Evolutionary conservation across 148 eudicot species (phyloP).

Genomic region (Nepenthes mirabilis): DNA sequence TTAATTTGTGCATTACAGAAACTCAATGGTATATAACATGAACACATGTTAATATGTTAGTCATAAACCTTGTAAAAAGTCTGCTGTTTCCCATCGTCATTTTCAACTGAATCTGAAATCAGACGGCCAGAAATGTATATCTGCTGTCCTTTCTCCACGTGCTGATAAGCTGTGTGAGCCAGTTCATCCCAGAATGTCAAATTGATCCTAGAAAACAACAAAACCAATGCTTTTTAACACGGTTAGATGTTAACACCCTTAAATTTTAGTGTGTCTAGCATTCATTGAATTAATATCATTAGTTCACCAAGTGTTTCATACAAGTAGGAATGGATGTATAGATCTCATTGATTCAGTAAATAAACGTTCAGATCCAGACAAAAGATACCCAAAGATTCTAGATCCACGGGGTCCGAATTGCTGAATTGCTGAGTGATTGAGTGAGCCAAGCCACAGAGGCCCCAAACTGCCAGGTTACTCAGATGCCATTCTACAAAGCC

Average conservation of each 20-base stretch:
- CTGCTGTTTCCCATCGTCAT: constrained; percentile 76
- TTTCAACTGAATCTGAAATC: constrained; percentile 53
- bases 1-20: neutral
- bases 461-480: too few species aligned
- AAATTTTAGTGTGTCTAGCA: neutral
- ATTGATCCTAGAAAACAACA: constrained; percentile 45
- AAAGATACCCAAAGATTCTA: too few species aligned
- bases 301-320: too few species aligned
- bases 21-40: neutral
- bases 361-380: too few species aligned
- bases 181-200: constrained; percentile 88
- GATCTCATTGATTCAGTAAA: too few species aligned
- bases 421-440: too few species aligned
- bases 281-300: too few species aligned
- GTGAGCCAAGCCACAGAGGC: too few species aligned
- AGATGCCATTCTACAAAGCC: too few species aligned
- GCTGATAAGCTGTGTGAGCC: constrained; percentile 77
- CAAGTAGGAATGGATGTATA: too few species aligned
- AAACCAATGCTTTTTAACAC: neutral
- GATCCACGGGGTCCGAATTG: too few species aligned
- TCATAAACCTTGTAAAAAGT: constrained; percentile 59
- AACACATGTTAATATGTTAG: neutral
- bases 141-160: constrained; percentile 71
- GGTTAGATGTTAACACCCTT: neutral
- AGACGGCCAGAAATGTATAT: constrained; percentile 84